Evolutionary conservation across 768 basidiomycete species (phyloP), one percentile per base, ranked within the genome.

Genomic region (Rhizopogon sp.): DNA sequence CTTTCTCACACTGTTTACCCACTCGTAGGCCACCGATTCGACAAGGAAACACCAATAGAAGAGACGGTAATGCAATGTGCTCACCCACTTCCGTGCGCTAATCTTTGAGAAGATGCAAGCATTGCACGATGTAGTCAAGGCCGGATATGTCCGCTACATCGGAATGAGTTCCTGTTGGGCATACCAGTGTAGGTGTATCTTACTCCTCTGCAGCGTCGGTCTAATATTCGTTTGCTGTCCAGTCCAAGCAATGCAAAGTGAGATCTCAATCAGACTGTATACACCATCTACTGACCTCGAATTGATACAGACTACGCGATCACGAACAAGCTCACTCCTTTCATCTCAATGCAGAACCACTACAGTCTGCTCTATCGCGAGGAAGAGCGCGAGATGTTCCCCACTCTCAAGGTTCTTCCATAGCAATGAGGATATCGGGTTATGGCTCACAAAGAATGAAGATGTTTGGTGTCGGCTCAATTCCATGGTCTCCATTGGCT

Each of bases 291-390:
- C 22, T 49, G 35, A 49, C 35, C 22, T 37, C 47, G 20, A 35
- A 47, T 25, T n/a, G 3, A 28, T 8, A 4, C 44, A 72, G 71
- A 70, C 60, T 75, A 75, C 28, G 74, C 76, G 5, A 74, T 75
- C 57, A 64, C 58, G 31, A 73, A 76, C 59, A 74, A 70, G 41
- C 69, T 76, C 35, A 79, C 78, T 6, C 79, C 77, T 5, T 84
- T 85, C 68, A 79, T 83, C 66, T 79, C 79, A 9, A 84, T 85
- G 83, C 83, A 85, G 65, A 83, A 85, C 66, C 76, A 80, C 57
- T 78, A 84, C 62, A 77, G 64, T 55, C 71, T 82, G 5, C 43
- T 81, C 39, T 84, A 84, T 61, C 76, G 82, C 42, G 84, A 85
- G 63, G 83, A 85, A 63, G 83, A 82, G 61, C 74, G 69, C 25